Conservation (phyloP, 78 protist species). For the Dictyostelium firmibasis region DNA sequence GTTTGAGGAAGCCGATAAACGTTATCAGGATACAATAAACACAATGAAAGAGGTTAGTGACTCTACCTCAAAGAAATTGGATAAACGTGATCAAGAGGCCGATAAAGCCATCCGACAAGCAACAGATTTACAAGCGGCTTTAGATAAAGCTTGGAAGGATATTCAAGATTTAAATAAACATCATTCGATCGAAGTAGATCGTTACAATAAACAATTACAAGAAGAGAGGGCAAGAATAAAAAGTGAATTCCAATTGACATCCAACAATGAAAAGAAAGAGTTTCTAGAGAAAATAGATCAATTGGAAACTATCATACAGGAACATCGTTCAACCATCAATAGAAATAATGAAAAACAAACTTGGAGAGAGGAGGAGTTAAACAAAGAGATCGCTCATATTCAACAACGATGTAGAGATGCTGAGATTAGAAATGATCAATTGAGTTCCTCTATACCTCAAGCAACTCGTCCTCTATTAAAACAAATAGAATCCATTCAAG, state of each 20-base stretch:
- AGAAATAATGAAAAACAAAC: slow-evolving; percentile 7
- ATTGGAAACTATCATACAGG: background rate
- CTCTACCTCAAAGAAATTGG: slow-evolving; percentile 32
- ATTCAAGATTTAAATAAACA: slow-evolving; percentile 36
- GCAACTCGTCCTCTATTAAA: slow-evolving; percentile 58
- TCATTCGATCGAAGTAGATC: slow-evolving; percentile 35
- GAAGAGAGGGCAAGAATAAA: background rate
- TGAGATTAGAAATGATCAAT: slow-evolving; percentile 57
- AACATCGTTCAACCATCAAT: background rate
- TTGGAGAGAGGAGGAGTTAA: slow-evolving; percentile 69
- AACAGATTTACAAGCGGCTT: slow-evolving; percentile 38
- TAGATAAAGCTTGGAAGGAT: slow-evolving; percentile 79
- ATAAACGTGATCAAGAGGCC: slow-evolving; percentile 28
- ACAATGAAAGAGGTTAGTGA: slow-evolving; percentile 70
- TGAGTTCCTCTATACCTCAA: slow-evolving; percentile 48
- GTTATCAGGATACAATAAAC: slow-evolving; percentile 53
- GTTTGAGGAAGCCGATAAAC: slow-evolving; percentile 50
- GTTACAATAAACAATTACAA: background rate
- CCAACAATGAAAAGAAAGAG: slow-evolving; percentile 8
- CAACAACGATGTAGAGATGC: slow-evolving; percentile 74
- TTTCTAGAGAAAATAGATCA: slow-evolving; percentile 6
- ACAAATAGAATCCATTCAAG: slow-evolving; percentile 63
- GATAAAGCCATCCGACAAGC: slow-evolving; percentile 21
- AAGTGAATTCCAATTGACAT: background rate
- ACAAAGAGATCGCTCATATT: slow-evolving; percentile 47